phyloP scores from a whole-genome alignment of 805 yeast species.

The Priceomyces haplophilus region DNA sequence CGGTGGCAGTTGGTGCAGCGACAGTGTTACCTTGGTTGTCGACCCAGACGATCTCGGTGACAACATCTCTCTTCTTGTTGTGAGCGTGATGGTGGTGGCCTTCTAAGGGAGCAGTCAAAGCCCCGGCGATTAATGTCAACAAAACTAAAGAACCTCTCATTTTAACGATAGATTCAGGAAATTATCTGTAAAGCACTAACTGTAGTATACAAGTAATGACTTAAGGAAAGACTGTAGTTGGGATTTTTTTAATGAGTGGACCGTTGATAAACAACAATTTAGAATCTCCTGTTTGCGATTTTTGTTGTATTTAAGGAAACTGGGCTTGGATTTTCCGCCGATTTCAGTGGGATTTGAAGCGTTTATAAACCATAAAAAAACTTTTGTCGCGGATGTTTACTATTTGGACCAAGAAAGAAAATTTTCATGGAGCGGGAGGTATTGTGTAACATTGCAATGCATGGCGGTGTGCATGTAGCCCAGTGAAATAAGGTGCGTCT shows the following conservation, averaged over 20 bases:
- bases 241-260: slow-evolving; percentile 7
- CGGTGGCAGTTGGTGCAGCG: slow-evolving; percentile 17
- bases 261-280: slow-evolving; percentile 5
- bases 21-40: slow-evolving; percentile 37
- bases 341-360: slow-evolving; percentile 5
- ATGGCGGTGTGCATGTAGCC: too few species aligned
- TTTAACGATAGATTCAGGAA: slow-evolving; percentile 2
- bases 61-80: slow-evolving; percentile 40
- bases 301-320: slow-evolving; percentile 4
- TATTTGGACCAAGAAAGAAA: slow-evolving; percentile 4
- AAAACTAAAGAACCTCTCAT: slow-evolving; percentile 30
- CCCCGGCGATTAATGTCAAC: slow-evolving; percentile 24
- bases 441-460: too few species aligned
- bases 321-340: slow-evolving; percentile 1
- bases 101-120: slow-evolving; percentile 33
- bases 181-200: slow-evolving; percentile 2
- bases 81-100: slow-evolving; percentile 36
- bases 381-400: slow-evolving; percentile 6
- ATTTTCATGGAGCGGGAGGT: neutral
- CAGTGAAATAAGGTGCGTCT: too few species aligned
- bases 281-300: slow-evolving; percentile 4
- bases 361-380: slow-evolving; percentile 4
- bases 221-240: slow-evolving; percentile 14
- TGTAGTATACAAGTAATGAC: slow-evolving; percentile 1
- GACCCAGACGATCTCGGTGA: slow-evolving; percentile 35